These are phyloP conservation scores for Rosa lucieae DNA, from an alignment of 306 rosid species.

Conservation along the genomic window DNA sequence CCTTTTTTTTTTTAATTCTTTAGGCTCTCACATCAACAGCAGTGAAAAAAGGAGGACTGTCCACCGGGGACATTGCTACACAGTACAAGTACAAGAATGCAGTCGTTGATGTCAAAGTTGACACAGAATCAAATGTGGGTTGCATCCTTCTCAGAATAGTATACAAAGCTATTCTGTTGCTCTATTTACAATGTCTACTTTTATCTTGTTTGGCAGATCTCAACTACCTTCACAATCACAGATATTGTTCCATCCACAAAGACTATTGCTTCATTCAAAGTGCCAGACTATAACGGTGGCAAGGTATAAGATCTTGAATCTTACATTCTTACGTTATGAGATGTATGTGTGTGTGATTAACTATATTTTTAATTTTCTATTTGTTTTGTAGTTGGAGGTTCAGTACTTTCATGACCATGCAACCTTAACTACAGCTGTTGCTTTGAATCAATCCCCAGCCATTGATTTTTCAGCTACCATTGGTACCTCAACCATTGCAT, in stretches of 20 bases:
- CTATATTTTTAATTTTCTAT: constrained; percentile 15
- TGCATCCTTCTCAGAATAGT: constrained; percentile 24
- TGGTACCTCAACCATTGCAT: constrained; percentile 74
- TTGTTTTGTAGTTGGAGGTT: constrained; percentile 68
- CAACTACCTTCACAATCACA: constrained; percentile 62
- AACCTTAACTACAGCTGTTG: constrained; percentile 53
- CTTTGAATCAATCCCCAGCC: constrained; percentile 66
- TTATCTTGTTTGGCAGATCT: constrained; percentile 47
- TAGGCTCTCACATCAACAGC: constrained; percentile 94
- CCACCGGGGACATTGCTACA: constrained; percentile 78
- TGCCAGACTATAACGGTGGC: constrained; percentile 78
- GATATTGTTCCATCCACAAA: constrained; percentile 85
- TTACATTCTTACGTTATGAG: neutral
- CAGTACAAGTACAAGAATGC: constrained; percentile 78
- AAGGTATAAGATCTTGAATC: constrained; percentile 58
- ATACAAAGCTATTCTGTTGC: constrained; percentile 5
- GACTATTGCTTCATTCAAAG: constrained; percentile 78
- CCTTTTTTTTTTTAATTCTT: neutral
- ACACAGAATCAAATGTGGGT: constrained; percentile 82
- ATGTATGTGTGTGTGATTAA: neutral
- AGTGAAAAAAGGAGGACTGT: constrained; percentile 84
- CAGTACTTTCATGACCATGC: constrained; percentile 97
- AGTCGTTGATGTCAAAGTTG: constrained; percentile 74
- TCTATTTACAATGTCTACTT: constrained; percentile 19
- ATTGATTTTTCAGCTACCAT: constrained; percentile 75